Evolutionary conservation across 257 asterid species (phyloP).

Genomic region (Echium plantagineum): DNA sequence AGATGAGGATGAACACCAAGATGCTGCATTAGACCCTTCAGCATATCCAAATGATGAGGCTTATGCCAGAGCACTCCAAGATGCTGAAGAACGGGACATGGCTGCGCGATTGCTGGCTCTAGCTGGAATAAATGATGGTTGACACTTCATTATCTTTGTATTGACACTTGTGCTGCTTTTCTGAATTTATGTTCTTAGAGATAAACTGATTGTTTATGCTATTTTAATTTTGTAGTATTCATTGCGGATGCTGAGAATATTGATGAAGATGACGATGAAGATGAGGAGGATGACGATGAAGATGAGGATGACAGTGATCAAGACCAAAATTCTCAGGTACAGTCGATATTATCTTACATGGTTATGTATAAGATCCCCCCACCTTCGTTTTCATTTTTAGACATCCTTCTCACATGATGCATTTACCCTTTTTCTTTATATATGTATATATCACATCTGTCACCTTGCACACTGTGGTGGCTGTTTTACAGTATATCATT

Average conservation of each 20-base stretch:
- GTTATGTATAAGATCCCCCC: neutral
- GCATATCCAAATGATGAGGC: conserved; percentile 88
- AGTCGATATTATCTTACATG: conserved; percentile 2
- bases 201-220: conserved; percentile 9
- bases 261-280: conserved; percentile 29
- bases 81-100: conserved; percentile 84
- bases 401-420: neutral
- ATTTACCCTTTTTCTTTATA: too few relatives aligned
- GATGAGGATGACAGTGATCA: conserved; percentile 33
- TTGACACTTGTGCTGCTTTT: conserved; percentile 1
- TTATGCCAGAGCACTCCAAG: conserved; percentile 93
- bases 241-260: conserved; percentile 17
- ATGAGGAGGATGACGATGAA: conserved; percentile 21
- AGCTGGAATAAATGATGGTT: conserved; percentile 67
- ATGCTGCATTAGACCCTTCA: conserved; percentile 67
- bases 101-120: conserved; percentile 80
- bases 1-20: conserved; percentile 37
- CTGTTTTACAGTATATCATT: neutral
- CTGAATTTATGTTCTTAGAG: neutral
- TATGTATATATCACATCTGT: neutral
- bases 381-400: neutral
- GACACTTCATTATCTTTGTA: conserved; percentile 5
- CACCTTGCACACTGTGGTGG: neutral
- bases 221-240: conserved; percentile 28
- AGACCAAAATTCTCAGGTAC: conserved; percentile 62